phyloP scores from a whole-genome alignment of 225 moss, liverwort and hornwort species.

The Rhytidiadelphus loreus region DNA sequence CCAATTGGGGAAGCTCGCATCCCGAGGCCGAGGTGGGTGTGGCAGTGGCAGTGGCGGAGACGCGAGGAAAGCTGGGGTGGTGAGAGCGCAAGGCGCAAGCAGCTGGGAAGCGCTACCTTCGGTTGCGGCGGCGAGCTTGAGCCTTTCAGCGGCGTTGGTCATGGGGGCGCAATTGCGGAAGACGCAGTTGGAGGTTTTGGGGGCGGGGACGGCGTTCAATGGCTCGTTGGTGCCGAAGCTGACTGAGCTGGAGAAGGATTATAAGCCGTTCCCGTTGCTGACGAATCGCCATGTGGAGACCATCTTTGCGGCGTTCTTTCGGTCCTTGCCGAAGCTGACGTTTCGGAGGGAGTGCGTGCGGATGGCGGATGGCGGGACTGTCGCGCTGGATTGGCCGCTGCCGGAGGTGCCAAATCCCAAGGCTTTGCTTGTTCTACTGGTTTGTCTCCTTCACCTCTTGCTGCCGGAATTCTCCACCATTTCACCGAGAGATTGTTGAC shows the following conservation, averaged over 20 bases:
- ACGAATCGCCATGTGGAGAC: conserved; percentile 85
- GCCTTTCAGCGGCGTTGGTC: neutral
- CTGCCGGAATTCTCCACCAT: neutral
- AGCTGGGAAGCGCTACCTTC: conserved; percentile 2
- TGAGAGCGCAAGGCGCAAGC: neutral
- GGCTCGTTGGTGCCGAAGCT: conserved; percentile 23
- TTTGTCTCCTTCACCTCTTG: neutral
- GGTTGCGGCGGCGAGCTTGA: conserved; percentile 10
- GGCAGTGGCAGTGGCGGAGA: neutral
- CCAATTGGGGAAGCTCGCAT: neutral
- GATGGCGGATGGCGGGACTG: conserved; percentile 83
- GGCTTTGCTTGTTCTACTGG: conserved; percentile 72
- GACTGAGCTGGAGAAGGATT: conserved; percentile 40
- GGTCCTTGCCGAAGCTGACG: conserved; percentile 50
- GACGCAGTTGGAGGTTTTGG: conserved; percentile 42
- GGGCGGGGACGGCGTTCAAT: conserved; percentile 20
- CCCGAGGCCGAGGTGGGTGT: neutral
- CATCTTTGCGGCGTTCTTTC: conserved; percentile 70
- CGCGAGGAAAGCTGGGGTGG: neutral
- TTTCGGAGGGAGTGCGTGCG: conserved; percentile 67
- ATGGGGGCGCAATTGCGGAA: conserved; percentile 5
- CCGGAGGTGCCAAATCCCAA: conserved; percentile 26
- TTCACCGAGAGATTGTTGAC: neutral
- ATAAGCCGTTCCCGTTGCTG: conserved; percentile 48
- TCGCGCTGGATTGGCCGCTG: conserved; percentile 79